phyloP scores from a whole-genome alignment of 768 basidiomycete genomes.

The Amanita jacksonii region DNA sequence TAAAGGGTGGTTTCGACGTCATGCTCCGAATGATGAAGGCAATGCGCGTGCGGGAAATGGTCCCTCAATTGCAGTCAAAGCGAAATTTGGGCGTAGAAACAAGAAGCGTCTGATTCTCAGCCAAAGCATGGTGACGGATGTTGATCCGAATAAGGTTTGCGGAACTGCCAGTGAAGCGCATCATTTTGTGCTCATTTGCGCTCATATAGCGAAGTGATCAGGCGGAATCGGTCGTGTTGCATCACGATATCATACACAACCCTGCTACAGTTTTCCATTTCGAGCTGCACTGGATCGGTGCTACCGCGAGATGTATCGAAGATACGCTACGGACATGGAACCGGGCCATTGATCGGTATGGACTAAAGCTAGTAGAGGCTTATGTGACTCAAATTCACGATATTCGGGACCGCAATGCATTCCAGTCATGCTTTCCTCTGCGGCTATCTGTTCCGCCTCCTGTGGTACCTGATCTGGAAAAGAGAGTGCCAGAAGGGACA shows the following conservation, averaged over 20 bases:
- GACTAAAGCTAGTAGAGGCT: slow-evolving; percentile 86
- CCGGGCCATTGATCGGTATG: slow-evolving; percentile 77
- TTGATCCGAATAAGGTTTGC: slow-evolving; percentile 64
- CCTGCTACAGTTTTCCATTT: slow-evolving; percentile 94
- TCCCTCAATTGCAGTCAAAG: slow-evolving; percentile 26
- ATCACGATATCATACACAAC: slow-evolving; percentile 94
- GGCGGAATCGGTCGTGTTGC: slow-evolving; percentile 80
- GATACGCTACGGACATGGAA: slow-evolving; percentile 79
- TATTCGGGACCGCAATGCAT: slow-evolving; percentile 76
- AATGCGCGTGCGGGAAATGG: slow-evolving; percentile 22
- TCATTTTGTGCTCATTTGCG: background rate
- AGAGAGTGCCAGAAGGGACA: slow-evolving; percentile 56
- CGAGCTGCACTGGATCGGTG: slow-evolving; percentile 95
- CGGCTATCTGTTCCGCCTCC: slow-evolving; percentile 73
- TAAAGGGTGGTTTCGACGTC: slow-evolving; percentile 61
- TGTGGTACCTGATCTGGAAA: slow-evolving; percentile 52
- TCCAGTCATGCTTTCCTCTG: slow-evolving; percentile 85
- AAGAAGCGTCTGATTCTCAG: slow-evolving; percentile 67
- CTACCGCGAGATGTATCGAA: slow-evolving; percentile 86
- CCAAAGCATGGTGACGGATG: slow-evolving; percentile 86
- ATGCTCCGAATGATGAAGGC: slow-evolving; percentile 32
- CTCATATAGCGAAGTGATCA: slow-evolving; percentile 62
- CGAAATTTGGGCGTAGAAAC: slow-evolving; percentile 30
- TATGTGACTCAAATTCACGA: slow-evolving; percentile 89
- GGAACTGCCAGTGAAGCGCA: background rate